A percentile compares a stretch with the other conserved stretches of the same genome.
Conservation (phyloP, 805 yeast genomes). For the Spathaspora sp. region DNA sequence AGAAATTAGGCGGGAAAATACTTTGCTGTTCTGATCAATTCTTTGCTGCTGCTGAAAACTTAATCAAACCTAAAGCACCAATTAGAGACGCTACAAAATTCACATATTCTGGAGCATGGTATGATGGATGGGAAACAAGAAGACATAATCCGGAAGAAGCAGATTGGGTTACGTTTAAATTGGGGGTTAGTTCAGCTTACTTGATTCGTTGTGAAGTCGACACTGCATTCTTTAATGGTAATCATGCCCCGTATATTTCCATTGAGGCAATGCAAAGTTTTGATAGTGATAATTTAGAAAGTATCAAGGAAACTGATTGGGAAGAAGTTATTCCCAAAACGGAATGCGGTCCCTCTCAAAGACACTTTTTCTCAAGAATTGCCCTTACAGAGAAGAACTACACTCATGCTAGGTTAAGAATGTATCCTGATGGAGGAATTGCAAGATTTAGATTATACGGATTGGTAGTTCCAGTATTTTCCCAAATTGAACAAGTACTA, state of each 20-base stretch:
- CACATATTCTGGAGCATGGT: constrained; percentile 90
- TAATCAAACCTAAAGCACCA: constrained; percentile 78
- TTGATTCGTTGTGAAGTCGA: constrained; percentile 85
- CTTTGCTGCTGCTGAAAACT: constrained; percentile 90
- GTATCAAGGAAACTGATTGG: constrained; percentile 49
- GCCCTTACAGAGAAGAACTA: constrained; percentile 56
- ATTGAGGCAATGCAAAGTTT: constrained; percentile 63
- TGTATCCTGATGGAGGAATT: constrained; percentile 98
- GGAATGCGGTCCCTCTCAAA: constrained; percentile 88
- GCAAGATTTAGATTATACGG: constrained; percentile 93
- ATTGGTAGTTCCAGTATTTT: constrained; percentile 71
- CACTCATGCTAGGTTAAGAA: constrained; percentile 79
- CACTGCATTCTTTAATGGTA: constrained; percentile 92
- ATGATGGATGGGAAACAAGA: constrained; percentile 98
- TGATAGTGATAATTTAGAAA: constrained; percentile 25
- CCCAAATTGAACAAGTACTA: constrained; percentile 34
- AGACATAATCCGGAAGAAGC: constrained; percentile 82
- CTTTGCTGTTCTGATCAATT: constrained; percentile 79
- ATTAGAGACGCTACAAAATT: constrained; percentile 78
- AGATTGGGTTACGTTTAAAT: constrained; percentile 81
- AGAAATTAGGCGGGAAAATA: constrained; percentile 76
- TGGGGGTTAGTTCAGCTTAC: constrained; percentile 81
- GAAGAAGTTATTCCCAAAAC: constrained; percentile 59
- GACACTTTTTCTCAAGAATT: constrained; percentile 73
- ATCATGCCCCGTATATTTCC: constrained; percentile 87